phyloP scores from a whole-genome alignment of 164 flowering plant species.

The Aristolochia fimbriata region DNA sequence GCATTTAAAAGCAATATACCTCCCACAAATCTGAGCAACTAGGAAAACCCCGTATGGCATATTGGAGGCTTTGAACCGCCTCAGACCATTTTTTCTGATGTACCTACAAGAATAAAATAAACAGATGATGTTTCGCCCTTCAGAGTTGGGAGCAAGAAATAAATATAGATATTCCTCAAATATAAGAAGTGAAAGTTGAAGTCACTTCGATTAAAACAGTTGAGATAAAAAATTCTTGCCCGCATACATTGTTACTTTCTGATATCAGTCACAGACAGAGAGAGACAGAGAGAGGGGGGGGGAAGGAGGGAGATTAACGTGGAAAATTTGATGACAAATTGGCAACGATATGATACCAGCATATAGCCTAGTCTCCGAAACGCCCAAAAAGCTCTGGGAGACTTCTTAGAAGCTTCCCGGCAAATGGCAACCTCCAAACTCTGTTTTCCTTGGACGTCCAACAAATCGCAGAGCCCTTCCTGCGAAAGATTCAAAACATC shows the following conservation, averaged over 20 bases:
- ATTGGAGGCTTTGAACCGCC: conserved; percentile 84
- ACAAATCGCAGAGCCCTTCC: conserved; percentile 79
- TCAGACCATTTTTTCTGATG: conserved; percentile 74
- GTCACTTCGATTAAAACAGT: too few species aligned
- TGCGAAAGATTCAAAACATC: conserved; percentile 10
- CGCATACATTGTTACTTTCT: too few species aligned
- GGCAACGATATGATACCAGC: conserved; percentile 29
- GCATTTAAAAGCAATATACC: conserved; percentile 24
- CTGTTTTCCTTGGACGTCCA: conserved; percentile 64
- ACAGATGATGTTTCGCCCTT: not conserved
- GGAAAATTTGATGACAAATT: too few species aligned
- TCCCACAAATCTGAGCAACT: conserved; percentile 82
- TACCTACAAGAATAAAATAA: conserved; percentile 21
- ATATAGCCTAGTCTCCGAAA: conserved; percentile 69
- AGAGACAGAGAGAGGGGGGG: too few species aligned
- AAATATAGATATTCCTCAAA: not conserved
- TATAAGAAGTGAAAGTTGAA: not conserved
- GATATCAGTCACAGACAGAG: too few species aligned
- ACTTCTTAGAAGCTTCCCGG: conserved; percentile 56
- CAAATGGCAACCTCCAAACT: conserved; percentile 60
- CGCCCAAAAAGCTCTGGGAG: conserved; percentile 96
- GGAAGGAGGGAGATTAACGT: too few species aligned
- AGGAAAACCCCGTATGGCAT: conserved; percentile 89
- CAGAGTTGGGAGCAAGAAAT: not conserved
- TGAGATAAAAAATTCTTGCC: not conserved